Base-by-base conservation (phyloP, 2,329 filamentous ascomycete genomes). In the Colletotrichum simmondsii region DNA sequence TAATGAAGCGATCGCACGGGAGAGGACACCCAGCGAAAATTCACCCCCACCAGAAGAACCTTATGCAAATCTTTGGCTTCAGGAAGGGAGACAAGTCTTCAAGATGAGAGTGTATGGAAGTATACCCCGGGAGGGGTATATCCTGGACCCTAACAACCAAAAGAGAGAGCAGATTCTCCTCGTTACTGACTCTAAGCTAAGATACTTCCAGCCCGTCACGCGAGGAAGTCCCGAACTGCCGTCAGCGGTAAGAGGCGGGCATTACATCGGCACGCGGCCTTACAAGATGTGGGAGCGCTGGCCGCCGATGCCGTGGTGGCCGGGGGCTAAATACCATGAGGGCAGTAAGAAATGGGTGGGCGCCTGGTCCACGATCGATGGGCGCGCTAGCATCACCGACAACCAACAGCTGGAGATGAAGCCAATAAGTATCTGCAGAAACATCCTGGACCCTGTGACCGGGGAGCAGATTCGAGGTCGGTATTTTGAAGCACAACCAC, bases 231-330 rank as follows among this genome's bases (percentile, higher is more conserved):
- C 63, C 5, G 32, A 59, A 19, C 12, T 54, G 24, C 16, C 37
- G 24, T n/a, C 32, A 10, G 60, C 7, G 24, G 35, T 22, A 16
- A 6, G 16, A 5, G 19, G 59, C 14, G 58, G 30, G 32, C 22
- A 19, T 28, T 32, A 42, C 30, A 32, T 71, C 28, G 16, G 30
- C 22, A 69, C 69, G 3, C 1, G 4, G 1, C 11, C 37, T 1
- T 72, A 63, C 24, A 53, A 69, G 4, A 30, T 46, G 1, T 72
- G 69, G 69, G 69, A 72, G 3, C 69, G 69, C 58, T 24, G 57
- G 37, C 22, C 24, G 37, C 58, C 65, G 65, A 69, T 69, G 69
- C 65, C 69, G 42, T 72, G 69, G 69, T 72, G 69, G 69, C 58
- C 59, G 2, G 69, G 65, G 24, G 63, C 19, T 11, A 22, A 22